These are phyloP conservation scores for Oryza australiensis DNA, from an alignment of 176 grass and related monocot genomes.

Conservation along the genomic window DNA sequence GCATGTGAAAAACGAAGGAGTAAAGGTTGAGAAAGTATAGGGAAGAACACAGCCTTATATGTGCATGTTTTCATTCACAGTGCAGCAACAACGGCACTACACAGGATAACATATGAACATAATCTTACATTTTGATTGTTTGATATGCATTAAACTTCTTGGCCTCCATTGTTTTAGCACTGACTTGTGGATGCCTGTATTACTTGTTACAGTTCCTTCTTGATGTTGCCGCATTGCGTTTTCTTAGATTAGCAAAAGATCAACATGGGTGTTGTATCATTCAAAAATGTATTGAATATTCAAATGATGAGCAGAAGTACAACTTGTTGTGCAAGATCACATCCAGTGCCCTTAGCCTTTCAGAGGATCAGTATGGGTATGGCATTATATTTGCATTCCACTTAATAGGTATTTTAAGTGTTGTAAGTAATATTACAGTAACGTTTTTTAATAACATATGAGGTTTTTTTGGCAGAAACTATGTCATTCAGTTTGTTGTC, in stretches of 20 bases:
- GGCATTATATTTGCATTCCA: not conserved
- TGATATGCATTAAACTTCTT: constrained; percentile 12
- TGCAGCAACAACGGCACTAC: not conserved
- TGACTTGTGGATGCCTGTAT: constrained; percentile 19
- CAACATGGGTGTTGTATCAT: constrained; percentile 84
- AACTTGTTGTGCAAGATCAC: constrained; percentile 53
- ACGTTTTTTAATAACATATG: constrained; percentile 22
- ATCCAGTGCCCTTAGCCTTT: constrained; percentile 54
- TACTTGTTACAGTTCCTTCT: constrained; percentile 72
- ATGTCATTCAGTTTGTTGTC: constrained; percentile 87
- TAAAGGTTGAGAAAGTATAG: too few species aligned
- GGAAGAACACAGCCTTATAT: not conserved
- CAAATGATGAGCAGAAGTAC: constrained; percentile 59
- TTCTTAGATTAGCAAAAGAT: constrained; percentile 78
- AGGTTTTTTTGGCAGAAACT: constrained; percentile 68
- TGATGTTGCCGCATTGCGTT: constrained; percentile 54
- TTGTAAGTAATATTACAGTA: not conserved
- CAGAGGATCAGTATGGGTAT: constrained; percentile 86
- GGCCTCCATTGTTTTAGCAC: constrained; percentile 10
- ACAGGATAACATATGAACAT: not conserved
- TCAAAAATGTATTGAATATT: constrained; percentile 74
- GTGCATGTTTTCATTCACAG: not conserved
- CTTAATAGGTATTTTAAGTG: constrained; percentile 13
- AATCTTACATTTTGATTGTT: not conserved
- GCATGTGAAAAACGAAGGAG: too few species aligned